Base-by-base conservation (phyloP, 495 filamentous ascomycete genomes). In the Penicillium lagena region DNA sequence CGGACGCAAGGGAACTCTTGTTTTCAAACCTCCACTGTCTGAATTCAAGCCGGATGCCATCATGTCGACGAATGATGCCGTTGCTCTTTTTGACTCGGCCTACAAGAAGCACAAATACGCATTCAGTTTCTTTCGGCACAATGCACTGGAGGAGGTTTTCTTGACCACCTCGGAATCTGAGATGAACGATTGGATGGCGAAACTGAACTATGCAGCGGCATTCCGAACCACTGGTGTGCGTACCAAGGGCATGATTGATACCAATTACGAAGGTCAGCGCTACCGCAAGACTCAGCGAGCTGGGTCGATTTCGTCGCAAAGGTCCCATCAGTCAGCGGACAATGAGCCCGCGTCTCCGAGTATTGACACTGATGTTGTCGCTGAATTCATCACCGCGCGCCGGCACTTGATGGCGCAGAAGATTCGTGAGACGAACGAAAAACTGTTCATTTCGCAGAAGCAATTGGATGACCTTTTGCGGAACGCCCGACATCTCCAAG, bases 101-200 rank as follows among this genome's bases (percentile, higher is more conserved):
- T 99, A 99, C 60, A 95, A 81, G 60, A 96, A 94, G 61, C 93
- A 99, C 63, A 99, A 97, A 62, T 76, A 97, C 60, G 89, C 94
- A 0, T 95, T 99, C 59, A 73, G 90, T 6, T 90, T 96, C 51
- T 85, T 95, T 36, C 77, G 88, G n/a, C 87, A 89, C 45, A 87
- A 89, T 41, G 85, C 88, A 1, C 68, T 94, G 12, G 91, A 97
- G 57, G 93, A 99, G 58, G 82, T 86, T 10, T 86, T 99, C 43
- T 72, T 99, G 14, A 90, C 93, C 4, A 86, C 94, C 48, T 86
- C 77, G 28, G 94, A 97, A 48, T 66, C 71, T 4, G 94, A 97
- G 41, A 88, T 95, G 80, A 94, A 96, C 56, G 93, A 99, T 56
- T 99, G 93, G 93, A 68, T 99, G 17, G 87, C 85, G 6, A 95